phyloP scores from a whole-genome alignment of 2,329 filamentous ascomycete species.

The Fusarium sp. region DNA sequence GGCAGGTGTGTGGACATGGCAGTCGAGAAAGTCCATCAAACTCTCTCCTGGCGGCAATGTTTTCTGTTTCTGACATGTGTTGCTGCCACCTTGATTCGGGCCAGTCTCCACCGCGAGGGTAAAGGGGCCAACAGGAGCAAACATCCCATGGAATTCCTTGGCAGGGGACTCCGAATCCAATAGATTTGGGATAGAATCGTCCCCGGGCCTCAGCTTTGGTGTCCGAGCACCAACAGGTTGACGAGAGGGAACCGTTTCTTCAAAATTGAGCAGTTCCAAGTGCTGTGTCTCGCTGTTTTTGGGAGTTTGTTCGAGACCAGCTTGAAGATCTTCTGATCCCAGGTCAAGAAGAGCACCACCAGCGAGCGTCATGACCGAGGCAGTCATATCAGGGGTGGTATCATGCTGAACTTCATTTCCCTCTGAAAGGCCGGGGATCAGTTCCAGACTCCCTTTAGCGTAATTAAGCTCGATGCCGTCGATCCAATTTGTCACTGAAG shows the following conservation, averaged over 20 bases:
- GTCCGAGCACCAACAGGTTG: neutral
- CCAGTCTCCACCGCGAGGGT: neutral
- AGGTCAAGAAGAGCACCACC: neutral
- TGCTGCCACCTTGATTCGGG: no score
- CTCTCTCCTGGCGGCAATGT: neutral
- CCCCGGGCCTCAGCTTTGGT: neutral
- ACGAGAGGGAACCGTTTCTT: neutral
- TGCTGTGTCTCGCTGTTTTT: no score
- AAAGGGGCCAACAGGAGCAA: neutral
- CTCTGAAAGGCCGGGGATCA: neutral
- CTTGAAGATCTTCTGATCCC: neutral
- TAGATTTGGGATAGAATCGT: neutral
- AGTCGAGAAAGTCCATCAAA: slow-evolving; percentile 32
- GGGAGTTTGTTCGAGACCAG: neutral
- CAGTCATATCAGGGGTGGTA: neutral
- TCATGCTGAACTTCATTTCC: neutral
- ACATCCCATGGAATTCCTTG: slow-evolving; percentile 9
- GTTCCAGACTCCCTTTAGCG: neutral
- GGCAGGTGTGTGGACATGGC: slow-evolving; percentile 12
- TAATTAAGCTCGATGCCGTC: neutral
- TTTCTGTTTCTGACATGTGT: neutral
- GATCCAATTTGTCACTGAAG: slow-evolving; percentile 16
- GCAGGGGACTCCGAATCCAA: slow-evolving; percentile 18
- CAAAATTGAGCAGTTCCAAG: neutral
- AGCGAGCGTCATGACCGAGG: neutral